Evolutionary conservation across 305 asterid species (phyloP), one percentile per base, ranked within the genome.

Genomic region (Plantago rigida): DNA sequence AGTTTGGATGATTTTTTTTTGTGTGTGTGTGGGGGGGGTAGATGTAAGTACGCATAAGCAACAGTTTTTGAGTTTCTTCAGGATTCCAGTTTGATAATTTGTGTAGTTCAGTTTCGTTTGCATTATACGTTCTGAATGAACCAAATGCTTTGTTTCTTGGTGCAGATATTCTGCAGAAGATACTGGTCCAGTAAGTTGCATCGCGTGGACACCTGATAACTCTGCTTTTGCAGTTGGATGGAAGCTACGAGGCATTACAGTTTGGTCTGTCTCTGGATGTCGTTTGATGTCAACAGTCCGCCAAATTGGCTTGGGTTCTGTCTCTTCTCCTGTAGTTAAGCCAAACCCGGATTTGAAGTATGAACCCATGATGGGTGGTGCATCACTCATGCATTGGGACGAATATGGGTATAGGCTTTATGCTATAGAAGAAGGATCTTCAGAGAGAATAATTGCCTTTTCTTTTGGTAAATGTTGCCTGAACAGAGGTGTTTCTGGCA

Each of bases 191-290:
- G 97, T 93, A 75, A 93, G 77, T 69, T 93, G 84, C 77, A 87
- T 93, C 72, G 89, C 96, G 31, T 93, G 97, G 99, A 84, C 97
- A 56, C 95, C 97, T 56, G 99, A 93, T 73, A 83, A 78, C 73
- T 84, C 95, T 69, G 94, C 94, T 65, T 93, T 93, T 75, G 95
- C 99, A 65, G 94, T 93, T 83, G 99, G 99, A 77, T 93, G 97
- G 97, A 89, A 89, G 80, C 79, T 87, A 75, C 85, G 97, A 74
- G 99, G 97, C 50, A 86, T 87, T 72, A 73, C 94, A 36, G 99
- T 93, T 74, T 93, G 99, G 99, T 93, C 99, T 59, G 89, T 93
- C 62, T 93, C 99, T 56, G 99, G 99, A 29, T 93, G 99, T 77
- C 94, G 99, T 57, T 85, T 93, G 85, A 93, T 85, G 99, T 87